Percentiles rank a stretch among this genome's conserved stretches.
Conservation (phyloP, 2,329 filamentous ascomycete genomes). For the Coniochaeta sp. region DNA sequence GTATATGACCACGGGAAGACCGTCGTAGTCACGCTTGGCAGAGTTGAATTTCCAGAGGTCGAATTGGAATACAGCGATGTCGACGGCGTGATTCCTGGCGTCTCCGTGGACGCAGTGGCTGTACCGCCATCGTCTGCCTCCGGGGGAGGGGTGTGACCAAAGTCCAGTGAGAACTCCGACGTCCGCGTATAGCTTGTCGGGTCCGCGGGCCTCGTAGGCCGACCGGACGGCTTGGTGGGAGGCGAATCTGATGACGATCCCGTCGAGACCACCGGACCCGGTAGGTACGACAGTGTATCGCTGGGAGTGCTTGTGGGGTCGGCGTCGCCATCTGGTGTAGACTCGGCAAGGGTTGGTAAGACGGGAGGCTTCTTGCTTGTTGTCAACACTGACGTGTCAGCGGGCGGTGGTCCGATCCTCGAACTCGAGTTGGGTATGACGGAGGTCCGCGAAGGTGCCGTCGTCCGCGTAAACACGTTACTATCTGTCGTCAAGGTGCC, state of each 20-base stretch:
- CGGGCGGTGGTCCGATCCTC: conserved; percentile 8
- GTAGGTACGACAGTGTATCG: not conserved
- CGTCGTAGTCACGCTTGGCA: not conserved
- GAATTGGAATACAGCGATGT: not conserved
- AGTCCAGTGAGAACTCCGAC: not conserved
- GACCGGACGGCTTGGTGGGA: not conserved
- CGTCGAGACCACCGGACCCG: not conserved
- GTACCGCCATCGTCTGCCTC: not conserved
- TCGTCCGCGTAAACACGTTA: conserved; percentile 10
- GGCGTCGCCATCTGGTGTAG: not conserved
- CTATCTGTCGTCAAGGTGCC: conserved; percentile 11
- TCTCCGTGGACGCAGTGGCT: not conserved
- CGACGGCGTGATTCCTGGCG: not conserved
- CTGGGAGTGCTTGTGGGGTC: not conserved
- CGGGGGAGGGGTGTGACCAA: not conserved
- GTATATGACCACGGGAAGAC: not conserved
- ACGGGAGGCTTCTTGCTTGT: not conserved
- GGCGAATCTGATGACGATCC: not conserved
- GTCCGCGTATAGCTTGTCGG: not conserved
- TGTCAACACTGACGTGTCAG: conserved; percentile 1
- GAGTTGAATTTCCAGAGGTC: not conserved
- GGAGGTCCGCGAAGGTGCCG: conserved; percentile 6
- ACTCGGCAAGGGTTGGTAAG: not conserved
- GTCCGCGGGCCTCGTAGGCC: not conserved
- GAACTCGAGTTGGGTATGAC: conserved; percentile 6